phyloP scores from a whole-genome alignment of 768 basidiomycete species.

The Podaxis rugospora region DNA sequence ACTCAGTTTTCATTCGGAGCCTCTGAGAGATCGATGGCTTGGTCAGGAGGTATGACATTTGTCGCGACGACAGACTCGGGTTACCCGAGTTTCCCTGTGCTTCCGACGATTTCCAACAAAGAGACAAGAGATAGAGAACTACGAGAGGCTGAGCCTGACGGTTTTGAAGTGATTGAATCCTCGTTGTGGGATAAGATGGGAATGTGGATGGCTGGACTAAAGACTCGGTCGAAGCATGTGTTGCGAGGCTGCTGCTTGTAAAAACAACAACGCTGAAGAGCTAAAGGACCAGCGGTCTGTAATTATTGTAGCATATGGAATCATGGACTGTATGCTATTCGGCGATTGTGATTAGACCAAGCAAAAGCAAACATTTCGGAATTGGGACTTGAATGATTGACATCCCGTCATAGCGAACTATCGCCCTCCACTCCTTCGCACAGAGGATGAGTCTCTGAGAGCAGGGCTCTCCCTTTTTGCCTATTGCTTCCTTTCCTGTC shows the following conservation, averaged over 20 bases:
- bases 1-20: conserved; percentile 27
- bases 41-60: conserved; percentile 23
- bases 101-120: conserved; percentile 10
- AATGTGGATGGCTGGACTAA: neutral
- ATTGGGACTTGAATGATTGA: neutral
- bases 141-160: neutral
- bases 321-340: neutral
- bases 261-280: neutral
- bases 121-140: conserved; percentile 1
- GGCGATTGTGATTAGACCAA: conserved; percentile 5
- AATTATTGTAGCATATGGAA: conserved; percentile 6
- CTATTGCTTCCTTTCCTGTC: conserved; percentile 9
- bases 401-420: conserved; percentile 10
- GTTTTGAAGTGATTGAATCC: neutral
- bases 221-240: neutral
- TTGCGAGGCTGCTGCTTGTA: conserved; percentile 3
- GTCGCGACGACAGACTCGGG: conserved; percentile 12
- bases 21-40: conserved; percentile 22
- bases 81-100: conserved; percentile 21
- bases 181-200: conserved; percentile 11
- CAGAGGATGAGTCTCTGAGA: conserved; percentile 32
- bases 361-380: conserved; percentile 3
- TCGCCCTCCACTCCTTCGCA: conserved; percentile 14
- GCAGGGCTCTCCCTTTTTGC: conserved; percentile 24
- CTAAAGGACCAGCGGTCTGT: neutral